Base-by-base conservation (phyloP, 495 filamentous ascomycete genomes). In the Xylaria grammica region DNA sequence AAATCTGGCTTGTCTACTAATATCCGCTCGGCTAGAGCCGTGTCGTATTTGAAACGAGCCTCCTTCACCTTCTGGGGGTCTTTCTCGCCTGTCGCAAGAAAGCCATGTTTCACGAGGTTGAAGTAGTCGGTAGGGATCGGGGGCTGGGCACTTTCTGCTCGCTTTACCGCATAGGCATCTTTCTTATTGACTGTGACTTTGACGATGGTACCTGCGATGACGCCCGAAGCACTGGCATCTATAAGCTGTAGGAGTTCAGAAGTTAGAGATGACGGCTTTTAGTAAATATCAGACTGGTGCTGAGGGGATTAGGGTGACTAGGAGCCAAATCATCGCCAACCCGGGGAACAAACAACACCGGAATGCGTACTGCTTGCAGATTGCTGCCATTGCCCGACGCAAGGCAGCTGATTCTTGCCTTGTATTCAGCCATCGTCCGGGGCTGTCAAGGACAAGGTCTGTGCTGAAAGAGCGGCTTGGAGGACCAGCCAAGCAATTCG, bases 141-240 rank as follows among this genome's bases (percentile, higher is more conserved):
- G 1, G 62, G 62, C 45, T 79, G 78, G 46, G 88, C 89, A 19
- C 82, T 75, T 20, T 82, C 74, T 11, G 93, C 94, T 50, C 94
- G 88, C 53, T 83, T 84, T 44, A 92, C 87, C 30, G 94, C 94
- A 68, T 86, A 91, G 40, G 92, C 94, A 62, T 86, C 81, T 74
- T 89, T 89, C 63, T 89, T 86, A 80, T 97, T 97, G 49, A 90
- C 92, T 30, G 96, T 85, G 8, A 97, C 90, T 45, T 90, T 88
- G 32, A 90, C 75, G 67, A 97, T 91, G 32, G 77, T 81, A 42
- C 86, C 78, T 65, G 84, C 74, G 61, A 90, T 85, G 59, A 91
- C 83, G 8, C 78, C 76, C 19, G 80, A 75, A 34, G 77, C 75
- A 50, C 85, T 79, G 51, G 90, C 89, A 76, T 96, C 90, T 70